Conservation (phyloP, 2,329 filamentous ascomycete genomes). For the Juglanconis juglandina region DNA sequence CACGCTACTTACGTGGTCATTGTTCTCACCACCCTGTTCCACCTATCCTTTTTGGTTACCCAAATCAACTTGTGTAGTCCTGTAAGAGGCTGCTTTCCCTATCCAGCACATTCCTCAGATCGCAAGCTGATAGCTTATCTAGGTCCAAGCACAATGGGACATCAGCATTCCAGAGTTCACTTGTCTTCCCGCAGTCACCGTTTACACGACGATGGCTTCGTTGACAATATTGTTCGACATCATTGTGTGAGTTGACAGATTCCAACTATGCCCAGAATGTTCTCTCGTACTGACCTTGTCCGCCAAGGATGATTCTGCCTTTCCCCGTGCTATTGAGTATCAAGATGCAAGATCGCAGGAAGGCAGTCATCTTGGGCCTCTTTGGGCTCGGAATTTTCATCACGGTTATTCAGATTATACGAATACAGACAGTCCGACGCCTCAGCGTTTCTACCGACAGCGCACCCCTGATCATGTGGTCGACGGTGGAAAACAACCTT, state of each 20-base stretch:
- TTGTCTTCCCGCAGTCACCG: conserved; percentile 37
- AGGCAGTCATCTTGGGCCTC: conserved; percentile 38
- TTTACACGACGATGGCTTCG: conserved; percentile 40
- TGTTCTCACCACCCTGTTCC: conserved; percentile 33
- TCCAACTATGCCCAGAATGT: no score
- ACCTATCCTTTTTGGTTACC: conserved; percentile 35
- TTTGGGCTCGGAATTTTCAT: conserved; percentile 49
- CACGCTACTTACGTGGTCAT: conserved; percentile 32
- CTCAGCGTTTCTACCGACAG: conserved; percentile 43
- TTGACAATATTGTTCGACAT: conserved; percentile 41
- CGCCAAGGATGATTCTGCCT: conserved; percentile 35
- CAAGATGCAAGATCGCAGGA: conserved; percentile 33
- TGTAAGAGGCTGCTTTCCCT: conserved; percentile 23
- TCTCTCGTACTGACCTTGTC: background rate
- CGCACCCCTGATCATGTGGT: conserved; percentile 29
- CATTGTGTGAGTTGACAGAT: conserved; percentile 30
- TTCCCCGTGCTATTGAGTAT: conserved; percentile 35
- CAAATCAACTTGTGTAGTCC: conserved; percentile 36
- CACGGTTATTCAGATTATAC: conserved; percentile 48
- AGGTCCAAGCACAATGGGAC: conserved; percentile 37
- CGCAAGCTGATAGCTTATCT: background rate
- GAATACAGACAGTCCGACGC: conserved; percentile 45
- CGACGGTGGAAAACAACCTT: conserved; percentile 6
- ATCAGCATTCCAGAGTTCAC: conserved; percentile 30
- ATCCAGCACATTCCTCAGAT: background rate